These are phyloP conservation scores for Pouteria glomerata DNA, from an alignment of 148 eudicot species.

Conservation along the genomic window DNA sequence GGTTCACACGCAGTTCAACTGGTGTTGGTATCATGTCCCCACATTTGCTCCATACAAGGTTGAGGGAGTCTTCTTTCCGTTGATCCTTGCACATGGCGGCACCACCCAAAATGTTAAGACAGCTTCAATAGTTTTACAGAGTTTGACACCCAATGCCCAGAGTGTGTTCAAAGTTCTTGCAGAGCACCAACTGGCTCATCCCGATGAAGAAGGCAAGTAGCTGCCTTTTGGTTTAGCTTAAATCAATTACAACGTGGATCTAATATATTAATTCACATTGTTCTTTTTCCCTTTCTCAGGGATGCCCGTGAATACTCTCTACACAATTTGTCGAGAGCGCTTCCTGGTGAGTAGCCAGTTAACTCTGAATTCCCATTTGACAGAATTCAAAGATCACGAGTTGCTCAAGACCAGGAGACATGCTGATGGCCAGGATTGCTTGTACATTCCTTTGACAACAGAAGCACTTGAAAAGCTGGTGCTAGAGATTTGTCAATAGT, in stretches of 20 bases:
- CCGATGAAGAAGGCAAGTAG: conserved; percentile 67
- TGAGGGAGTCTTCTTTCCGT: conserved; percentile 68
- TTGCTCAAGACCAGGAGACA: conserved; percentile 68
- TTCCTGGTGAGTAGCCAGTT: conserved; percentile 91
- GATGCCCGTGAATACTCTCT: conserved; percentile 58
- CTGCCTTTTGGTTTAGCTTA: background rate
- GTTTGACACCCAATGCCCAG: conserved; percentile 97
- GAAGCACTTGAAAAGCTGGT: conserved; percentile 79
- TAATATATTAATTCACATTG: background rate
- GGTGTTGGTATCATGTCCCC: conserved; percentile 93
- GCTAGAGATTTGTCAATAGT: conserved; percentile 57
- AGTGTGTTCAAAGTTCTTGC: conserved; percentile 94
- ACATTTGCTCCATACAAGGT: conserved; percentile 85
- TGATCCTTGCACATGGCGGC: conserved; percentile 73
- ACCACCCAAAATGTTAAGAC: conserved; percentile 72
- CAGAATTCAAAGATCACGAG: conserved; percentile 94
- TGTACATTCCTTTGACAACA: conserved; percentile 65
- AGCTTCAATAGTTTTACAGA: conserved; percentile 82
- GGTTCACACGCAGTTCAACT: conserved; percentile 90
- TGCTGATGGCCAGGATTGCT: conserved; percentile 90
- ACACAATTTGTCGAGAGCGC: conserved; percentile 69
- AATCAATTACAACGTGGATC: background rate
- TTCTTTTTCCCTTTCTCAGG: conserved; percentile 37
- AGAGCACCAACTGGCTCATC: conserved; percentile 77
- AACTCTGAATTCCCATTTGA: conserved; percentile 84